Evolutionary conservation across 805 yeast genomes (phyloP), one percentile per base, ranked within the genome.

Genomic region (Pichia nanzhaoensis): DNA sequence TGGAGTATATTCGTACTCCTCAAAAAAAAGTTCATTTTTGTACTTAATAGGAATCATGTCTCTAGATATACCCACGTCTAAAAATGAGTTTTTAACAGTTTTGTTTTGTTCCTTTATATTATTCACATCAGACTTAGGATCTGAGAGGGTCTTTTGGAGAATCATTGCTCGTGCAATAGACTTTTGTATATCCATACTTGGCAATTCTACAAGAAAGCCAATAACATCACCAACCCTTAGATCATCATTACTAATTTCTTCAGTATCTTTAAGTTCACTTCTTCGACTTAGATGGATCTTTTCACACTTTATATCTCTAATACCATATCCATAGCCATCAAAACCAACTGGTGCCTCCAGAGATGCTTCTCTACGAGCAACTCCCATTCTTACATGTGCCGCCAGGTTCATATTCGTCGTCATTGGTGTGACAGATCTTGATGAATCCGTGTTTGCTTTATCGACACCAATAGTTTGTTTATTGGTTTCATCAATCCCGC

Each of bases 321-420:
- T 57, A 2, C 96, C 97, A 62, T 93, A 91, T 0, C 96, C 91
- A 65, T 89, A 93, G 0, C 89, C 91, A 63, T 93, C 98, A 56
- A 78, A 87, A 3, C 99, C 99, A 5, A 90, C 93, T 0, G 99
- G 98, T 0, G 95, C 95, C 54, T 91, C 97, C 37, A 90, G 64
- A 41, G 88, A 77, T 2, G 96, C 93, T 57, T 91, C 98, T 50
- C 88, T 73, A 42, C 98, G 68, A 0, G 83, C 83, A 32, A 91
- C 58, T 0, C 99, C 99, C 24, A 90, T 58, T 24, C 99, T 66
- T 1, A 93, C 88, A 60, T 90, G 50, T 2, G 49, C 31, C 5
- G 40, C 19, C 2, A 27, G 4, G 16, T 38, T 41, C 34, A 39
- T 30, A 39, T 20, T 32, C 21, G 13, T 24, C 14, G 12, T n/a